Evolutionary conservation across 2,329 filamentous ascomycete species (phyloP).

Genomic region (Cordyceps cateniannulata): DNA sequence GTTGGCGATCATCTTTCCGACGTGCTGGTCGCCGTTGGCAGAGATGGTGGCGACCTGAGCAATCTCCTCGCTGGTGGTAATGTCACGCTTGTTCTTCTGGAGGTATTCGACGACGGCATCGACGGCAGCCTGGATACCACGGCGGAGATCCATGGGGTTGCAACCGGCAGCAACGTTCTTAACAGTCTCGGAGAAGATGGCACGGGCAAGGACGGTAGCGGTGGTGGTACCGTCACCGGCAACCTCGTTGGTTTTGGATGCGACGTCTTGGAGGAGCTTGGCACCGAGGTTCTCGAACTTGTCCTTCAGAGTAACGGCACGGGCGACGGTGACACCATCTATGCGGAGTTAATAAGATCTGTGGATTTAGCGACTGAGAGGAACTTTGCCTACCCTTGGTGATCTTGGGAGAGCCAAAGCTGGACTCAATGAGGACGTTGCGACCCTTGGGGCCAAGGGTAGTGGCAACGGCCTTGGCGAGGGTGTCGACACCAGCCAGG

Average conservation of each 20-base stretch:
- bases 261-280: slow-evolving; percentile 92
- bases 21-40: slow-evolving; percentile 92
- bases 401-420: slow-evolving; percentile 98
- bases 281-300: slow-evolving; percentile 99
- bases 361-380: not conserved
- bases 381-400: slow-evolving; percentile 71
- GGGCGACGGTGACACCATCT: slow-evolving; percentile 88
- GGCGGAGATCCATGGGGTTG: slow-evolving; percentile 98
- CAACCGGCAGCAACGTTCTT: slow-evolving; percentile 99
- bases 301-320: slow-evolving; percentile 88
- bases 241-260: slow-evolving; percentile 98
- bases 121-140: slow-evolving; percentile 94
- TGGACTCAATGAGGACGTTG: slow-evolving; percentile 97
- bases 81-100: slow-evolving; percentile 93
- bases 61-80: slow-evolving; percentile 95
- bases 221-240: slow-evolving; percentile 98
- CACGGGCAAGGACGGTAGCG: slow-evolving; percentile 90
- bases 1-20: slow-evolving; percentile 91
- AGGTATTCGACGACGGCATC: slow-evolving; percentile 92
- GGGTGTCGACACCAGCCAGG: slow-evolving; percentile 89
- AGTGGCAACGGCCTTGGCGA: slow-evolving; percentile 91
- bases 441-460: slow-evolving; percentile 97
- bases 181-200: slow-evolving; percentile 99
- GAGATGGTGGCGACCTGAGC: slow-evolving; percentile 97
- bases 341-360: not conserved